Evolutionary conservation across 2,329 filamentous ascomycete species (phyloP), one percentile per base, ranked within the genome.

Genomic region (Botryotinia narcissicola): DNA sequence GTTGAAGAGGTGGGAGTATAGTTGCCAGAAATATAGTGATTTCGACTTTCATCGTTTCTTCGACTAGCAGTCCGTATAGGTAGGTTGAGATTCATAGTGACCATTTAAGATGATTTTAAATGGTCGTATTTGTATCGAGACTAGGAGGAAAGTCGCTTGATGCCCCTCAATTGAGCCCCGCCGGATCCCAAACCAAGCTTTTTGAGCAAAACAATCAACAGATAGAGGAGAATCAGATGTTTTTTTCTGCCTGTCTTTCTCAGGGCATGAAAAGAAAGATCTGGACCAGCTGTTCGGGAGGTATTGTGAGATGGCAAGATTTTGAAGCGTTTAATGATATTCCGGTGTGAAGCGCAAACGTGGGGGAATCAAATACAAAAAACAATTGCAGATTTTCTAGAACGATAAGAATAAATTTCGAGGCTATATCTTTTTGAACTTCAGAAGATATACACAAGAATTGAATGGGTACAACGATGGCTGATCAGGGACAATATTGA

Each of bases 1-100:
- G 88, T 87, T 32, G 87, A 87, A 51, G 87, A 87, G 40, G 85
- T 84, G 62, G 86, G 84, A 18, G 87, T 86, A 78, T 87, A 86
- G 59, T 78, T 79, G 37, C 48, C 62, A 60, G 68, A 70, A 46
- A 74, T 77, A 70, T 78, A 79, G 66, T 80, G 78, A 10, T 75
- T 78, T 63, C 79, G 77, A 66, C 79, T 81, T 67, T 81, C 80
- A 63, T 80, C 79, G 69, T 80, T 81, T 66, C 80, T 74, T 67
- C 75, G 71, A 66, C 75, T 79, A 18, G 74, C 76, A 48, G 74
- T 74, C 32, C 80, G 76, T 54, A 81, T 77, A 40, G 80, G 80
- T 40, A 81, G 79, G 74, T 76, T 78, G 75, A 81, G 75, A 74
- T 80, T 81, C 80, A 81, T 81, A 46, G 66, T 78, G 63, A 74